These are phyloP conservation scores for Termitomyces sp. DNA, from an alignment of 768 basidiomycete genomes.

Conservation along the genomic window DNA sequence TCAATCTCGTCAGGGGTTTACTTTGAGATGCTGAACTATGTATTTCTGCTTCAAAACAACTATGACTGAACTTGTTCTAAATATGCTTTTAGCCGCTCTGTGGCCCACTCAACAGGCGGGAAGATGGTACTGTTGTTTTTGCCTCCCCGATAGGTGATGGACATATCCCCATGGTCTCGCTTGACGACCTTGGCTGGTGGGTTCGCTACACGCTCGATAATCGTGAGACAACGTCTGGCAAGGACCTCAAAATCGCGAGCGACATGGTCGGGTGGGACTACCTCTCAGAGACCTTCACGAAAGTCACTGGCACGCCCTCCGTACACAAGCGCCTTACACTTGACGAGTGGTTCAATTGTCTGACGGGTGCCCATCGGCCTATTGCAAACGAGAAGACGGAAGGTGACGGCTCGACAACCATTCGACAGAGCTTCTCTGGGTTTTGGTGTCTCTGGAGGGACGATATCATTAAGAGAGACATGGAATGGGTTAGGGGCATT, in stretches of 20 bases:
- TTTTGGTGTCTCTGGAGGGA: conserved; percentile 42
- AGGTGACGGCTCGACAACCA: conserved; percentile 27
- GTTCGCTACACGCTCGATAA: conserved; percentile 34
- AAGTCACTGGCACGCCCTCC: conserved; percentile 31
- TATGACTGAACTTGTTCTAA: background rate
- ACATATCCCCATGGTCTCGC: conserved; percentile 32
- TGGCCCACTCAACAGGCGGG: conserved; percentile 28
- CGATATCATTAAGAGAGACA: conserved; percentile 35
- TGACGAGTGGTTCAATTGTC: conserved; percentile 28
- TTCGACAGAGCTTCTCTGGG: conserved; percentile 34
- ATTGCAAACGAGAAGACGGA: conserved; percentile 24
- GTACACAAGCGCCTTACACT: conserved; percentile 25
- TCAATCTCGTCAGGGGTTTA: conserved; percentile 34
- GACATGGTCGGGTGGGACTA: conserved; percentile 32
- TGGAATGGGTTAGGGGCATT: conserved; percentile 36
- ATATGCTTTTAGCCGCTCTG: conserved; percentile 20
- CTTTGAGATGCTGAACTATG: conserved; percentile 36
- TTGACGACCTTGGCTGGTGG: conserved; percentile 36
- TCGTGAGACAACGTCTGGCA: conserved; percentile 27
- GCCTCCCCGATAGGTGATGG: conserved; percentile 30
- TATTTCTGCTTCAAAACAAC: conserved; percentile 13
- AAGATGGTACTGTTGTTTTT: conserved; percentile 36
- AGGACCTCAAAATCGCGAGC: conserved; percentile 31
- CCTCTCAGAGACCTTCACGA: conserved; percentile 30
- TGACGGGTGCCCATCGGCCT: conserved; percentile 22